Conservation (phyloP, 2,329 filamentous ascomycete genomes). For the Parascedosporium putredinis region DNA sequence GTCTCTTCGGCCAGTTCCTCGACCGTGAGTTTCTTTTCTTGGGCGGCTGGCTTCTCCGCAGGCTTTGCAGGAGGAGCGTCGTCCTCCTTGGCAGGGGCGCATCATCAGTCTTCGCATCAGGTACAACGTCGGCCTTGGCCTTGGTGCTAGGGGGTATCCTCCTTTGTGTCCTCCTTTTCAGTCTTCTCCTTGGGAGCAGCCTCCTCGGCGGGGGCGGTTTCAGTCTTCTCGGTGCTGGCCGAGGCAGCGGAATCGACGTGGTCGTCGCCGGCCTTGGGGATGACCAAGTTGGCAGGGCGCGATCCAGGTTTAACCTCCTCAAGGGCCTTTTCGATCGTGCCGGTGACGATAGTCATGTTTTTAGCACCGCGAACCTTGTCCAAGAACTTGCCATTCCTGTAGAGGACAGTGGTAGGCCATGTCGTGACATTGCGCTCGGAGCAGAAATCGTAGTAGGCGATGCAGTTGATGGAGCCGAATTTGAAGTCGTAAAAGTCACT, state of each 20-base stretch:
- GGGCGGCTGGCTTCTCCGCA: constrained; percentile 1
- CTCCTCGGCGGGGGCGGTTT: neutral
- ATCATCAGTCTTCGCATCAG: constrained; percentile 11
- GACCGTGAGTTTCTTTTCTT: constrained; percentile 13
- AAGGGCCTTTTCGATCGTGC: constrained; percentile 64
- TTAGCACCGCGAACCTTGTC: constrained; percentile 57
- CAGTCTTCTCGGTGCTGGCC: neutral
- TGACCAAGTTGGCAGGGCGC: constrained; percentile 53
- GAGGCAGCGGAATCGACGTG: constrained; percentile 14
- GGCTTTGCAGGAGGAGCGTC: too few relatives aligned
- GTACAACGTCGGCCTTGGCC: constrained; percentile 17
- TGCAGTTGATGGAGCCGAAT: constrained; percentile 78
- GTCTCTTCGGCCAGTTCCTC: constrained; percentile 13
- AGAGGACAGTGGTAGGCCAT: constrained; percentile 72
- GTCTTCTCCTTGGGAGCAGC: neutral
- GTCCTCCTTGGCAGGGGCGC: constrained; percentile 12
- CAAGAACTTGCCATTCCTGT: constrained; percentile 62
- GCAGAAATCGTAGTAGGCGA: constrained; percentile 74
- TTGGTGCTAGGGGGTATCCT: constrained; percentile 21
- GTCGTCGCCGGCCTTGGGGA: constrained; percentile 62
- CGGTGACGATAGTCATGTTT: constrained; percentile 54
- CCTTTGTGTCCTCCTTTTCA: neutral
- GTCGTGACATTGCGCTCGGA: constrained; percentile 51
- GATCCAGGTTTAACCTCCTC: constrained; percentile 74
- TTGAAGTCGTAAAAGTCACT: constrained; percentile 79